phyloP scores from a whole-genome alignment of 176 grass and related monocot genomes.

The Triticum turgidum region DNA sequence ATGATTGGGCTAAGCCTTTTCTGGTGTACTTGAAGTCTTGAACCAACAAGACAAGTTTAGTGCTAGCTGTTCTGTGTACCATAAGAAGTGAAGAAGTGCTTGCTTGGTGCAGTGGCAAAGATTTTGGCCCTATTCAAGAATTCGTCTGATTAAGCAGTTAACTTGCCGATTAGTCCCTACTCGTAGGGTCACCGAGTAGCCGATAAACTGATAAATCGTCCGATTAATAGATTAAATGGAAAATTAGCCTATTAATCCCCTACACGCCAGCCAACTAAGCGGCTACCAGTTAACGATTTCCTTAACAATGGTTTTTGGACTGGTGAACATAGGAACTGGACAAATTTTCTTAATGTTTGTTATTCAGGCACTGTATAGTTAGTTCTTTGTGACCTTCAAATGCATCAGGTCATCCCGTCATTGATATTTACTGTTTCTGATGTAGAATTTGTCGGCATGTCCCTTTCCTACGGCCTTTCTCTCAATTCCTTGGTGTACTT shows the following conservation, averaged over 20 bases:
- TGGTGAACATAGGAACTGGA: background rate
- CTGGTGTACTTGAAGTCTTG: background rate
- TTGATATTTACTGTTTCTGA: background rate
- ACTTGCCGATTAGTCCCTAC: too few species aligned
- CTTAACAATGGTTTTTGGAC: too few species aligned
- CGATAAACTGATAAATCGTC: too few species aligned
- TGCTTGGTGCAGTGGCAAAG: background rate
- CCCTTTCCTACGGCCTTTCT: conserved; percentile 92
- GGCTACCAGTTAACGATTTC: too few species aligned
- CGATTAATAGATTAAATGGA: too few species aligned
- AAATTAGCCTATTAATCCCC: too few species aligned
- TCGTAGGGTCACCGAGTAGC: too few species aligned
- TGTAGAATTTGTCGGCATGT: conserved; percentile 92
- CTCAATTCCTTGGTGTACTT: conserved; percentile 70
- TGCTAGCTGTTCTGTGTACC: background rate
- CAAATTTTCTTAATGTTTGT: background rate
- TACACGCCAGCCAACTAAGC: too few species aligned
- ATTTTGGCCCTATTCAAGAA: too few species aligned
- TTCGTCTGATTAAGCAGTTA: too few species aligned
- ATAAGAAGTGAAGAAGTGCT: too few species aligned
- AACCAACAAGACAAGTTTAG: background rate
- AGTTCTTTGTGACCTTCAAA: background rate
- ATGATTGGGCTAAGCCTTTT: too few species aligned
- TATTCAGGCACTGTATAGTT: background rate
- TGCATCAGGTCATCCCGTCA: background rate